These are phyloP conservation scores for Psidium guajava DNA, from an alignment of 345 rosid genomes.

Conservation along the genomic window DNA sequence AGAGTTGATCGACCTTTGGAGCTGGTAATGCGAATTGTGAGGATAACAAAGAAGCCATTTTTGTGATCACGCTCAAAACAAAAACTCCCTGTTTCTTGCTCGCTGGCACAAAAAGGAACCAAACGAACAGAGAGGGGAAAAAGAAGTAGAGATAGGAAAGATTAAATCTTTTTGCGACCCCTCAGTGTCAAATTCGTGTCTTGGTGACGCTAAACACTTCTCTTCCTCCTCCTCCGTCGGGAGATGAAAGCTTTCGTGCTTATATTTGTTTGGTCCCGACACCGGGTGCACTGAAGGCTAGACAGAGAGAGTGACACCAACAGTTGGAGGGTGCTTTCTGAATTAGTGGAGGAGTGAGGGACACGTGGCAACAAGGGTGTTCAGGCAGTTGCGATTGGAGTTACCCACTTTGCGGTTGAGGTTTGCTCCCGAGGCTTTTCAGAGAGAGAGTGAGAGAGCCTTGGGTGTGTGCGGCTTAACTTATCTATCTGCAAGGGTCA, in stretches of 20 bases:
- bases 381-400: slow-evolving; percentile 3
- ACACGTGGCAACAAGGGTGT: slow-evolving; percentile 61
- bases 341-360: slow-evolving; percentile 48
- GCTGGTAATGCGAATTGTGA: slow-evolving; percentile 58
- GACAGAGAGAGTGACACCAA: not conserved
- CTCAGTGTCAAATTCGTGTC: not conserved
- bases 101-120: slow-evolving; percentile 5
- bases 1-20: slow-evolving; percentile 56
- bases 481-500: slow-evolving; percentile 22
- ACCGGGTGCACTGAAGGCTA: not conserved
- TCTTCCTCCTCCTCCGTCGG: not conserved
- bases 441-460: not conserved
- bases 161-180: not conserved
- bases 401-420: slow-evolving; percentile 39
- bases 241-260: not conserved
- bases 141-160: not conserved
- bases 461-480: not conserved
- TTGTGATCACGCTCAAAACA: not conserved
- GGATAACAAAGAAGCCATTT: slow-evolving; percentile 71
- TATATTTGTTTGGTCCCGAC: not conserved
- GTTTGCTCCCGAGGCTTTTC: slow-evolving; percentile 8
- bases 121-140: not conserved
- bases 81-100: slow-evolving; percentile 11
- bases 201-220: not conserved
- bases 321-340: slow-evolving; percentile 10